phyloP scores from a whole-genome alignment of 2,329 filamentous ascomycete genomes.

The Aspergillus brunneoviolaceus region DNA sequence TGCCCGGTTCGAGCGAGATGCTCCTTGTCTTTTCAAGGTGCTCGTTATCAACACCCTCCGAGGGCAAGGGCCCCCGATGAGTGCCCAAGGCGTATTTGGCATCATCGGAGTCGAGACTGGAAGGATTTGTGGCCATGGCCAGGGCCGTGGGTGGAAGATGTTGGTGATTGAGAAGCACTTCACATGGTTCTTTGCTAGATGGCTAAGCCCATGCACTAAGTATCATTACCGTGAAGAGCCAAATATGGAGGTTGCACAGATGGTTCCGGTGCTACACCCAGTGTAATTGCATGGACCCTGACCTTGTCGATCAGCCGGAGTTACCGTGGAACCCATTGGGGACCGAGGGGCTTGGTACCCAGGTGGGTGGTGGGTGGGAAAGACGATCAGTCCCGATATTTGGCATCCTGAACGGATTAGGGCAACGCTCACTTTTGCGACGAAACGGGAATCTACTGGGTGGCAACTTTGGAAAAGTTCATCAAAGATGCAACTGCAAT shows the following conservation, averaged over 20 bases:
- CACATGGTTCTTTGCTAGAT: background rate
- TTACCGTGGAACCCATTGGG: conserved; percentile 8
- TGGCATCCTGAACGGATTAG: background rate
- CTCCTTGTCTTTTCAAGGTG: conserved; percentile 30
- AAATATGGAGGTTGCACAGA: background rate
- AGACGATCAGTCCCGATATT: conserved; percentile 14
- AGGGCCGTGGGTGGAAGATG: background rate
- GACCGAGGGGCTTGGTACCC: conserved; percentile 8
- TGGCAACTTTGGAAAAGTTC: background rate
- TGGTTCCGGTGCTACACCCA: background rate
- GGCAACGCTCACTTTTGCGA: conserved; percentile 6
- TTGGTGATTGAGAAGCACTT: background rate
- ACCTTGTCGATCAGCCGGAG: conserved; percentile 11
- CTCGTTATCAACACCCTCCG: conserved; percentile 24
- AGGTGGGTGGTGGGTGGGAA: conserved; percentile 13
- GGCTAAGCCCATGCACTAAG: background rate
- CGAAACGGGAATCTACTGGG: conserved; percentile 7
- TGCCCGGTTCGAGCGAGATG: conserved; percentile 26
- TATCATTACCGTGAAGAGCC: background rate
- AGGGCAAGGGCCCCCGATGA: conserved; percentile 30
- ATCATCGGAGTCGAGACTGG: conserved; percentile 26
- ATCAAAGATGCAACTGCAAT: background rate
- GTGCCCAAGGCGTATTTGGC: conserved; percentile 33
- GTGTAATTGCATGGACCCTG: background rate
- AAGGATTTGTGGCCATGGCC: conserved; percentile 27